Conservation (phyloP, 345 rosid genomes). For the Melaleuca alternifolia region DNA sequence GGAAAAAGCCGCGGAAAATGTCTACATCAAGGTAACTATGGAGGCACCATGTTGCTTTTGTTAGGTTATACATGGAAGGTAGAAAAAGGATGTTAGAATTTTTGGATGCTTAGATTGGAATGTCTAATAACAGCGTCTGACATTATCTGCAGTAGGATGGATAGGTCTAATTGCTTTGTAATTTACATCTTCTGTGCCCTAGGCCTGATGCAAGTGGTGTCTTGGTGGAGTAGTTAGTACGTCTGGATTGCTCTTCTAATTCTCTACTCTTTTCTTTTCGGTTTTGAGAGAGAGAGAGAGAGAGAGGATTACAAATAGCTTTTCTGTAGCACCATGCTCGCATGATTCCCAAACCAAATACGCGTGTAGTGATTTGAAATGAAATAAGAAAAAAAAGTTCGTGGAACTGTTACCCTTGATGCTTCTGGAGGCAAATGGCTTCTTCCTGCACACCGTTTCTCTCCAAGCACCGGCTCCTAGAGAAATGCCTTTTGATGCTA, state of each 20-base stretch:
- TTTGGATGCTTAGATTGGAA: neutral
- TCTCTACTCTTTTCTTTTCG: neutral
- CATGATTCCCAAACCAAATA: neutral
- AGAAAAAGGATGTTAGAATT: neutral
- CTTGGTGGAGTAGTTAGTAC: neutral
- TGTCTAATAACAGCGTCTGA: neutral
- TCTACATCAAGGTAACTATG: conserved; percentile 40
- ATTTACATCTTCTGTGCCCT: neutral
- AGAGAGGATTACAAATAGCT: neutral
- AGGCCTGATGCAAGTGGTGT: neutral
- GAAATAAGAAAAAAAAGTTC: neutral
- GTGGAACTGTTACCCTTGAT: neutral
- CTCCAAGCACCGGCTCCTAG: neutral
- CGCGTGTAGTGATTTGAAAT: neutral
- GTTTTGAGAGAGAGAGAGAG: neutral
- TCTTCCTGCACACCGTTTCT: neutral
- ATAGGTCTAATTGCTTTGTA: neutral
- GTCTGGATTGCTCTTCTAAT: neutral
- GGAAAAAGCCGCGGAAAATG: conserved; percentile 90
- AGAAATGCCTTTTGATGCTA: neutral
- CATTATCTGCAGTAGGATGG: neutral
- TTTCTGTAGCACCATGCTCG: neutral
- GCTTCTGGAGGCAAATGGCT: neutral
- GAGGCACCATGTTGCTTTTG: neutral
- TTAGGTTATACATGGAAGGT: neutral